These are phyloP conservation scores for Aspergillus leporis DNA, from an alignment of 495 filamentous ascomycete genomes.

Conservation along the genomic window DNA sequence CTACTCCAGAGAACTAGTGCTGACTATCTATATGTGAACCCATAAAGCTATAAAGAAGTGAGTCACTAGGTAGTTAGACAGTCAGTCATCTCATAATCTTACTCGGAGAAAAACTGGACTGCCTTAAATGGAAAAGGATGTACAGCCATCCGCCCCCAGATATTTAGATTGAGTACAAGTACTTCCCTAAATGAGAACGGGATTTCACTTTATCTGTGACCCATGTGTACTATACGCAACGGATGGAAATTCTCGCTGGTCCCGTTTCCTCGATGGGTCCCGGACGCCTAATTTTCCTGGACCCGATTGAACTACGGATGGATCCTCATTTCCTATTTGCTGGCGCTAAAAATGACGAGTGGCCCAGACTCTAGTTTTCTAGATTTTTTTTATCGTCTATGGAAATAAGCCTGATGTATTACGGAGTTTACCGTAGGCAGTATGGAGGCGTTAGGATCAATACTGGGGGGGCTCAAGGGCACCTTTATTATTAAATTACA, in stretches of 20 bases:
- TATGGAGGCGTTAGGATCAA: neutral
- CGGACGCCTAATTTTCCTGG: slow-evolving; percentile 11
- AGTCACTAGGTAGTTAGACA: no score
- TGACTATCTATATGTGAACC: no score
- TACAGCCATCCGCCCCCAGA: neutral
- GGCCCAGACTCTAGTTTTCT: neutral
- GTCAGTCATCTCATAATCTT: no score
- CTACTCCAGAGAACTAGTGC: no score
- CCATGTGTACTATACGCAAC: neutral
- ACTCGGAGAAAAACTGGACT: no score
- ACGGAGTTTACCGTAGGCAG: neutral
- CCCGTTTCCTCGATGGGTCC: neutral
- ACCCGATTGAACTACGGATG: slow-evolving; percentile 16
- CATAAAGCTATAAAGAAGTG: no score
- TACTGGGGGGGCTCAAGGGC: neutral
- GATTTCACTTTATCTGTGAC: neutral
- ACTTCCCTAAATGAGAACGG: neutral
- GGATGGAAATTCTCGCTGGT: neutral
- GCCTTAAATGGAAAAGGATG: no score
- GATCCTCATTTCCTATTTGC: neutral
- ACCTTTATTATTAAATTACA: slow-evolving; percentile 5
- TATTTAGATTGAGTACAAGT: no score
- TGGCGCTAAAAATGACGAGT: neutral
- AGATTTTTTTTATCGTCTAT: neutral
- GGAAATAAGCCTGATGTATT: neutral